Evolutionary conservation across 768 basidiomycete species (phyloP).

Genomic region (Lepiota venenata): DNA sequence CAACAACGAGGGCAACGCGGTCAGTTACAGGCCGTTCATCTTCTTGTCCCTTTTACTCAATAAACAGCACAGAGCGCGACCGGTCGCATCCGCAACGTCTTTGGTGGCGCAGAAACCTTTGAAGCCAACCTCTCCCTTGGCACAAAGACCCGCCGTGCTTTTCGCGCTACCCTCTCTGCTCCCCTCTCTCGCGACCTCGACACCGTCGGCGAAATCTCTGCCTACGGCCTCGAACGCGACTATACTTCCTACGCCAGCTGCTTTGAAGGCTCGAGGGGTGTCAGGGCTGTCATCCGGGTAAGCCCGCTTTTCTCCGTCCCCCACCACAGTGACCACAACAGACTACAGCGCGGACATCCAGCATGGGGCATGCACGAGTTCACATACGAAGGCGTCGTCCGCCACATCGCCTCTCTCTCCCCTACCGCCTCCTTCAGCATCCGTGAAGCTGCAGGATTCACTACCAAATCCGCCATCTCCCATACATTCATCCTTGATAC

Average conservation of each 20-base stretch:
- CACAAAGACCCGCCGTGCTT: constrained; percentile 83
- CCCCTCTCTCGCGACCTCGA: constrained; percentile 61
- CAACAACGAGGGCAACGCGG: constrained; percentile 91
- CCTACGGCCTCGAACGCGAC: constrained; percentile 78
- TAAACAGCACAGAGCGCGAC: constrained; percentile 52
- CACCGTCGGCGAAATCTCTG: constrained; percentile 66
- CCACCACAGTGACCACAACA: not conserved
- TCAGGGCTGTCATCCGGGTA: constrained; percentile 72
- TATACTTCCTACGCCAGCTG: constrained; percentile 75
- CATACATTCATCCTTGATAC: constrained; percentile 78
- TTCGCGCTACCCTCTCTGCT: constrained; percentile 62
- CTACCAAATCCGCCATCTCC: constrained; percentile 78
- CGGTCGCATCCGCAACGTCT: constrained; percentile 79
- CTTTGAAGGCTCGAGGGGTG: constrained; percentile 59
- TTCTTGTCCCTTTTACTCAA: not conserved
- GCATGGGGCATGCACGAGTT: constrained; percentile 64
- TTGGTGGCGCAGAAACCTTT: constrained; percentile 89
- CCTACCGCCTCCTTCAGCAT: constrained; percentile 85
- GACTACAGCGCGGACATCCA: constrained; percentile 31
- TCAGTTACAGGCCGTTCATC: constrained; percentile 37
- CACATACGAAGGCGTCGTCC: constrained; percentile 77
- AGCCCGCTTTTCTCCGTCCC: constrained; percentile 40
- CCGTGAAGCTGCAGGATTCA: constrained; percentile 77
- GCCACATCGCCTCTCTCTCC: constrained; percentile 69
- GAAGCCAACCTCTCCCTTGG: constrained; percentile 82